These are phyloP conservation scores for Juncus effusus DNA, from an alignment of 176 grass and related monocot species.

Conservation along the genomic window DNA sequence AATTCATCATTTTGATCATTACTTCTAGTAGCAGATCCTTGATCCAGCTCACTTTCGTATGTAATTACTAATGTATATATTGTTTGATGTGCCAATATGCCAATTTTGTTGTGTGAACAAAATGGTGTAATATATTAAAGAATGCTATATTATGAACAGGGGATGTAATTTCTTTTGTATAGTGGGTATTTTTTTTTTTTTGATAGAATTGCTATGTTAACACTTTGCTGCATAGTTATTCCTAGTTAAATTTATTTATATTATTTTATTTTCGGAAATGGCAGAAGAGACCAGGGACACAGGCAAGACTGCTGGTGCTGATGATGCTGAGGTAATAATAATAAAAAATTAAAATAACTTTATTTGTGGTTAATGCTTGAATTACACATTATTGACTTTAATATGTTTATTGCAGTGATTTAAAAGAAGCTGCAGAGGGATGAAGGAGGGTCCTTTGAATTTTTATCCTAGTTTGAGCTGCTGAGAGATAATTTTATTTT, in stretches of 20 bases:
- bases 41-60: too few relatives aligned
- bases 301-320: constrained; percentile 3
- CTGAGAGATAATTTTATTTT: too few relatives aligned
- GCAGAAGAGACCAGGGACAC: constrained; percentile 19
- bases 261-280: constrained; percentile 8
- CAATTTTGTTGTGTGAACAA: neutral
- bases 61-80: neutral
- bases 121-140: neutral
- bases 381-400: too few relatives aligned
- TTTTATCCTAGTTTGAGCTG: too few relatives aligned
- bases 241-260: neutral
- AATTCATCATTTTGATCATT: too few relatives aligned
- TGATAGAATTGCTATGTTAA: too few relatives aligned
- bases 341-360: too few relatives aligned
- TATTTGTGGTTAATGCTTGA: too few relatives aligned
- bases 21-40: neutral
- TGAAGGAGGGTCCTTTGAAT: too few relatives aligned
- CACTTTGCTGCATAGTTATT: too few relatives aligned
- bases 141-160: neutral
- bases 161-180: neutral
- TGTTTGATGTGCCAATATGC: neutral
- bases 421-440: too few relatives aligned
- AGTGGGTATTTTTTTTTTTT: neutral
- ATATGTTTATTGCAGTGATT: too few relatives aligned
- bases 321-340: constrained; percentile 27